Evolutionary conservation across 305 asterid species (phyloP), one percentile per base, ranked within the genome.

Genomic region (Solanum hybrid): DNA sequence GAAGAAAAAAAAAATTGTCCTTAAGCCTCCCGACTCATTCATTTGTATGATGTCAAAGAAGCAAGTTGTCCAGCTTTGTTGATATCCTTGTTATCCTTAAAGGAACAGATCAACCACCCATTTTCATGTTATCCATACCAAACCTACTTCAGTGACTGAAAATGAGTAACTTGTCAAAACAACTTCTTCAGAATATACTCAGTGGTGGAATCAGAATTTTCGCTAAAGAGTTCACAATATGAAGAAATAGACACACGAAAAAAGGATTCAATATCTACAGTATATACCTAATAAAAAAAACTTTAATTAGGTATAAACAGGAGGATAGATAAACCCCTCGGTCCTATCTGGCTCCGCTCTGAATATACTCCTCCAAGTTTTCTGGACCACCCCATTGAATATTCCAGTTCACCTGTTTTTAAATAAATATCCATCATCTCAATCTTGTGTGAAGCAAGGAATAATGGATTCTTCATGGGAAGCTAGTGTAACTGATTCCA

Each of bases 381-480:
- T 42, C 24, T 27, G 87, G 69, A 14, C 69, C 86, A 80, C 24
- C 66, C 69, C 86, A 80, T 79, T 80, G 36, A 26, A 80, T 26
- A 40, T 12, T 79, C 34, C 86, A 79, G 86, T 56, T 79, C 37
- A 81, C 86, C 86, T 46, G 73, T 29, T 51, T 31, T 29, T 26
- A 46, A 17, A 14, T 40, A 84, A 17, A 16, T 51, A 84, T 31
- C 42, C 87, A 20, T 31, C 7, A 5, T 31, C 75, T 24, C n/a
- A 42, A 40, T 13, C 35, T 38, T 37, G 12, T 14, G 24, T 24
- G n/a, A 40, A 91, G 92, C 79, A 73, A 26, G 20, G 17, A 79
- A 51, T 69, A 37, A 95, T 95, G 97, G 96, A 93, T 56, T 89
- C 38, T 73, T 93, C 98, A 34, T 95, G 98, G 98, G 95, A 95